These are phyloP conservation scores for Herpetospermum pedunculosum DNA, from an alignment of 306 rosid genomes.

Conservation along the genomic window DNA sequence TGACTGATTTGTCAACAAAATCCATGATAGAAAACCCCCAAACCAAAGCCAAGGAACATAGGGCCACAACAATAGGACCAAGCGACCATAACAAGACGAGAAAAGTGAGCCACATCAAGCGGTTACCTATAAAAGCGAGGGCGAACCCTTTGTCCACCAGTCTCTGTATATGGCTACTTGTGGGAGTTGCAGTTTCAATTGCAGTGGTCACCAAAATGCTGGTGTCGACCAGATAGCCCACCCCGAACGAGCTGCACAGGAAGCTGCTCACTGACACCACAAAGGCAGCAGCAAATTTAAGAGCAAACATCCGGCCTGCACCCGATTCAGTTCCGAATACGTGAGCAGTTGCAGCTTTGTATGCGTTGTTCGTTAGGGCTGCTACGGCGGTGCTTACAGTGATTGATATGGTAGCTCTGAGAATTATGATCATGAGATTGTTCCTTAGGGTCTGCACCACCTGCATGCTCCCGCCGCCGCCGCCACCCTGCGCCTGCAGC, in stretches of 20 bases:
- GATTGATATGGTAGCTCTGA: slow-evolving; percentile 50
- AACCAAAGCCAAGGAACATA: slow-evolving; percentile 44
- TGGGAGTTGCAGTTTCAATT: background rate
- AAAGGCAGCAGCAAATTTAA: slow-evolving; percentile 55
- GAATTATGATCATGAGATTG: slow-evolving; percentile 42
- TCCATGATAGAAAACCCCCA: slow-evolving; percentile 46
- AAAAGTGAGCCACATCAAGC: slow-evolving; percentile 42
- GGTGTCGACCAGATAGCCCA: slow-evolving; percentile 50
- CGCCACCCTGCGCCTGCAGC: slow-evolving; percentile 2
- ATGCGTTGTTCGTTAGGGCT: slow-evolving; percentile 41
- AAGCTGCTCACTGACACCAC: slow-evolving; percentile 45
- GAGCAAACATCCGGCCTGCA: slow-evolving; percentile 11
- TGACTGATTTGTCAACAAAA: slow-evolving; percentile 20
- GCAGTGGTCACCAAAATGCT: slow-evolving; percentile 36
- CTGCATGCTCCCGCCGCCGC: slow-evolving; percentile 42
- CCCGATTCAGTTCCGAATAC: slow-evolving; percentile 26
- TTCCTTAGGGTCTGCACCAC: slow-evolving; percentile 70
- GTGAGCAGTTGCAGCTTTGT: slow-evolving; percentile 19
- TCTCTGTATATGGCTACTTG: slow-evolving; percentile 13
- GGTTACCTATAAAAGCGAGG: slow-evolving; percentile 45
- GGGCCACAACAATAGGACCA: no score
- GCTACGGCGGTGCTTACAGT: slow-evolving; percentile 34
- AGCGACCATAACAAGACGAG: slow-evolving; percentile 50
- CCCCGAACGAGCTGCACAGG: slow-evolving; percentile 58
- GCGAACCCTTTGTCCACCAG: slow-evolving; percentile 52